Conservation (phyloP, 2,329 filamentous ascomycete genomes). For the Aspergillus sp. region DNA sequence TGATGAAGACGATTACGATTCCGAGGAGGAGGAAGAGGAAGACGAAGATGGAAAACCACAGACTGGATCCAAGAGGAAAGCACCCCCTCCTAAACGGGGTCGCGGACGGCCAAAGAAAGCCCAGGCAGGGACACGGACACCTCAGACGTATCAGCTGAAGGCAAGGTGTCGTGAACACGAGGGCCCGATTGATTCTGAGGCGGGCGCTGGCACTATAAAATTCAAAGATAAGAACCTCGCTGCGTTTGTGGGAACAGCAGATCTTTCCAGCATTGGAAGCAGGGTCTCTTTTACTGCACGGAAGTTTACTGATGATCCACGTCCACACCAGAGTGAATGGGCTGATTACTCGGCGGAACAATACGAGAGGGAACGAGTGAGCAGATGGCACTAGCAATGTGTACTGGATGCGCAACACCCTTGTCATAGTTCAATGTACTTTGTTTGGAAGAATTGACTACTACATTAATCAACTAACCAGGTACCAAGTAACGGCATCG, state of each 20-base stretch:
- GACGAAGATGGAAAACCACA: neutral
- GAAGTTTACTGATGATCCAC: slow-evolving; percentile 11
- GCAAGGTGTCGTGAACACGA: slow-evolving; percentile 12
- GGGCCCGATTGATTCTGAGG: slow-evolving; percentile 1
- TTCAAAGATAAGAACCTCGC: slow-evolving; percentile 13
- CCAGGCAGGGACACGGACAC: neutral
- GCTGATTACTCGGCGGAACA: slow-evolving; percentile 11
- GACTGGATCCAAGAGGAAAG: slow-evolving; percentile 2
- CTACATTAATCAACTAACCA: too few relatives aligned
- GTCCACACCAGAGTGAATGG: slow-evolving; percentile 6
- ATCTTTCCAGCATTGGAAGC: neutral
- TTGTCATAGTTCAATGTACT: too few relatives aligned
- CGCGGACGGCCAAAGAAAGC: neutral
- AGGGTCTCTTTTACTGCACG: slow-evolving; percentile 1
- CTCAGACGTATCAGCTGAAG: neutral
- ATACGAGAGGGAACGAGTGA: slow-evolving; percentile 8
- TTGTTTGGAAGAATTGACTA: too few relatives aligned
- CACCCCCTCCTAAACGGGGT: neutral
- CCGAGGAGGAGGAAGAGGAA: neutral
- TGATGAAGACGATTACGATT: neutral
- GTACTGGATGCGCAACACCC: too few relatives aligned
- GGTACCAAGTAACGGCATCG: too few relatives aligned
- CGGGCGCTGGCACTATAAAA: slow-evolving; percentile 12
- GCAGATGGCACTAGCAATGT: slow-evolving; percentile 3
- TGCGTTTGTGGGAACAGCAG: slow-evolving; percentile 6